Conservation (phyloP, 176 grass and related monocot species). For the Zizania latifolia region DNA sequence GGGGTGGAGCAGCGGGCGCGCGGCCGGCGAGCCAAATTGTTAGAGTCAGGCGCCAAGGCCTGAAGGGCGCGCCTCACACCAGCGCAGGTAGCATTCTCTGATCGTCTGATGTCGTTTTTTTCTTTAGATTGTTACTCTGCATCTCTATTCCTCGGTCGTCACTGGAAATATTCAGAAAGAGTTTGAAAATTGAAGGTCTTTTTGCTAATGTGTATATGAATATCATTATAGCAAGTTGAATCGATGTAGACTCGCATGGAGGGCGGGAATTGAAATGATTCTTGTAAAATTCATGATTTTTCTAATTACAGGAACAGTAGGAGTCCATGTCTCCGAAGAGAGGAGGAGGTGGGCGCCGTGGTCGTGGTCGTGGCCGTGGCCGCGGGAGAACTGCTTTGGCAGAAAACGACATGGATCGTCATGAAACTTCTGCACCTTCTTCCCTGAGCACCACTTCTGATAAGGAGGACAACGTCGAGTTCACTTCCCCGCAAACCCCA, state of each 20-base stretch:
- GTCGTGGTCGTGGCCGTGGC: conserved; percentile 21
- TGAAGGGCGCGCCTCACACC: too few relatives aligned
- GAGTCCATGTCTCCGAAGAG: conserved; percentile 35
- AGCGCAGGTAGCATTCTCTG: background rate
- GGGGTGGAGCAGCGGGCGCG: too few relatives aligned
- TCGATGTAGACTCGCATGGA: background rate
- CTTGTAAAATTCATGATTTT: background rate
- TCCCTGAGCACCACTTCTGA: conserved; percentile 43
- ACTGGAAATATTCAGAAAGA: background rate
- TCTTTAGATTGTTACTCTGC: background rate
- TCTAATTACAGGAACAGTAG: background rate
- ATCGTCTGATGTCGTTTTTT: too few relatives aligned
- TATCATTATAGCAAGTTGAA: background rate
- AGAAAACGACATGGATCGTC: conserved; percentile 25
- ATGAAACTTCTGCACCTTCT: conserved; percentile 34
- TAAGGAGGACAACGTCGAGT: conserved; percentile 25
- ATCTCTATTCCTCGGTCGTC: background rate
- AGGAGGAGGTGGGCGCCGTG: conserved; percentile 26
- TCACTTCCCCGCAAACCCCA: conserved; percentile 15
- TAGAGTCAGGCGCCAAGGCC: too few relatives aligned
- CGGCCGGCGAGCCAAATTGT: too few relatives aligned
- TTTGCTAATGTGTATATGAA: background rate
- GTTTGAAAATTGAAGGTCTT: background rate
- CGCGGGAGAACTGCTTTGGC: conserved; percentile 7
- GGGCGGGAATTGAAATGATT: background rate